Evolutionary conservation across 2,329 filamentous ascomycete species (phyloP), one percentile per base, ranked within the genome.

Genomic region (Aureobasidium pullulans): DNA sequence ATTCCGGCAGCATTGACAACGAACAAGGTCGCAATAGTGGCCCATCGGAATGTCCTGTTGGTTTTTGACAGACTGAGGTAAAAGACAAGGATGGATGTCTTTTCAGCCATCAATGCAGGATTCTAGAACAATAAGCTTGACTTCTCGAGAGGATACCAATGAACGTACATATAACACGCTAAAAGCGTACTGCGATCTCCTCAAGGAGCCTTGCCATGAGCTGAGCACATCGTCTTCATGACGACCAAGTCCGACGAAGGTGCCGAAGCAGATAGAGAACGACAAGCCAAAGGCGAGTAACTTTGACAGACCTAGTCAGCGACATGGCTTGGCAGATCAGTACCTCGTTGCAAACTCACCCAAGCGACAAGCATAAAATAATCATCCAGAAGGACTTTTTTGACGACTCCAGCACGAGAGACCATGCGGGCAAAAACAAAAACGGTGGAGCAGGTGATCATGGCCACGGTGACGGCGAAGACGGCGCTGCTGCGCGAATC

Each of bases 31-130:
- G 81, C 78, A 77, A 91, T 91, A n/a, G 90, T 94, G n/a, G 86
- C 85, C 73, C 87, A 83, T 61, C 88, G 84, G 64, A 96, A 86
- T 52, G 92, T 78, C 63, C 84, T 84, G 65, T 95, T 85, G 61
- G 90, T 88, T 66, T 86, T 87, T 29, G 90, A 89, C 49, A 96
- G 79, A 42, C 87, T 86, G 52, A 96, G 79, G 74, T 95, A 96
- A 73, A 96, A 96, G 57, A 94, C 81, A 60, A 96, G 79, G 66
- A 96, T 89, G n/a, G 90, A 95, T 0, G 89, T 91, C 75, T 96
- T 96, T 53, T 90, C 90, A 2, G 88, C 85, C 89, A 96, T 95
- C 59, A 96, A 79, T 3, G 89, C 87, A 11, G 91, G 91, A 69
- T 96, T 95, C 36, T 54, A 15, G 6, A 5, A 37, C 6, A 5